phyloP scores from a whole-genome alignment of 2,329 filamentous ascomycete species.

The Cylindrodendrum hubeiense region DNA sequence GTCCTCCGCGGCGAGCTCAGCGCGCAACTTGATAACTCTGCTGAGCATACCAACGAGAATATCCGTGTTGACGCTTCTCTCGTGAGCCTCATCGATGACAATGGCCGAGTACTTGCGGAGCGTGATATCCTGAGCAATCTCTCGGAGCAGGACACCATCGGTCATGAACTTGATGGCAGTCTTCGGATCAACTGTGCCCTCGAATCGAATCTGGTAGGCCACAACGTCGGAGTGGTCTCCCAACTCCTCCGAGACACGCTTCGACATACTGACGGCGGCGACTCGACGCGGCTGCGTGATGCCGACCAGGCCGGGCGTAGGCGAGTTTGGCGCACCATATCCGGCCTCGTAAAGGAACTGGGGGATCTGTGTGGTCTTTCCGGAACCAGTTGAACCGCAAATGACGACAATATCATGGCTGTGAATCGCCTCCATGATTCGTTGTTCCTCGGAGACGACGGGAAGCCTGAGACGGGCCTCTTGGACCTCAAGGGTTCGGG shows the following conservation, averaged over 20 bases:
- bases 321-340: conserved; percentile 82
- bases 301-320: conserved; percentile 91
- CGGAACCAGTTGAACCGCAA: conserved; percentile 94
- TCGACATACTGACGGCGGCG: conserved; percentile 96
- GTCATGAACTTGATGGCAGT: conserved; percentile 99
- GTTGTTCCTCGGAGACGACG: conserved; percentile 94
- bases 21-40: conserved; percentile 86
- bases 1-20: conserved; percentile 80
- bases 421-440: conserved; percentile 97
- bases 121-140: conserved; percentile 90
- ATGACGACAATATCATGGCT: conserved; percentile 91
- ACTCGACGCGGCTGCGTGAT: conserved; percentile 96
- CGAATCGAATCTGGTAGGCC: conserved; percentile 95
- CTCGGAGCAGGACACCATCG: conserved; percentile 92
- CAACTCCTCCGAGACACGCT: conserved; percentile 88
- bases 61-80: conserved; percentile 97
- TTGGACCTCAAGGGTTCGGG: conserved; percentile 80
- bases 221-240: conserved; percentile 82
- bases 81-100: conserved; percentile 96
- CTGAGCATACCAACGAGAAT: conserved; percentile 98
- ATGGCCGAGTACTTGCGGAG: conserved; percentile 92
- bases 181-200: conserved; percentile 81
- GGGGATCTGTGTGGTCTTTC: conserved; percentile 97
- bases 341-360: conserved; percentile 97
- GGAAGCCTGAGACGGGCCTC: conserved; percentile 83